Evolutionary conservation across 257 asterid genomes (phyloP), one percentile per base, ranked within the genome.

Genomic region (Eucommia ulmoides): DNA sequence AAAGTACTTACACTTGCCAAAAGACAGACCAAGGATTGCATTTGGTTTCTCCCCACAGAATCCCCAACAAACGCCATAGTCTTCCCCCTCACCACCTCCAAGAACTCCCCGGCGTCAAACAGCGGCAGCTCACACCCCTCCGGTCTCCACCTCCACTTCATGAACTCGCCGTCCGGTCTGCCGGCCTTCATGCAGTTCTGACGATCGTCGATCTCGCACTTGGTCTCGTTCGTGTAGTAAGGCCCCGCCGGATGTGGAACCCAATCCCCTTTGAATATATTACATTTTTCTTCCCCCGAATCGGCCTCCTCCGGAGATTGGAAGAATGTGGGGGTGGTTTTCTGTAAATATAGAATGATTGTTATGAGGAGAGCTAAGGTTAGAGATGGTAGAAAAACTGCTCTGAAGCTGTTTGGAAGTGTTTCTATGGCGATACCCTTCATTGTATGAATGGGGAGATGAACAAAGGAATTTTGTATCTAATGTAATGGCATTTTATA

Each of bases 391-490:
- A 63, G 24, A 21, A 63, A 17, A 22, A 33, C 17, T 7, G 41
- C 55, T 33, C 53, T 50, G 20, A 55, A 23, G 17, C 22, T 50
- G 1, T 45, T 47, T 17, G 52, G 51, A 2, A 22, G 11, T 24
- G 42, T 8, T 51, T 23, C 60, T 26, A 25, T 41, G 1, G 20
- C 15, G 23, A 49, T 33, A 46, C 24, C 38, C 55, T 62, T 63
- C 68, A 63, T 63, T 49, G 72, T 33, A 81, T 69, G 52, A 77
- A 76, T 2, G 81, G 81, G 19, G 58, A 67, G 22, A 75, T 80
- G 83, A 76, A 79, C 20, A 72, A 50, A 19, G 81, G n/a, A n/a
- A n/a, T n/a, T n/a, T n/a, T n/a, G n/a, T n/a, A n/a, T n/a, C n/a
- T n/a, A n/a, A n/a, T n/a, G n/a, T n/a, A n/a, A n/a, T n/a, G n/a